Conservation (phyloP, 805 yeast genomes). For the Scheffersomyces coipomensis region DNA sequence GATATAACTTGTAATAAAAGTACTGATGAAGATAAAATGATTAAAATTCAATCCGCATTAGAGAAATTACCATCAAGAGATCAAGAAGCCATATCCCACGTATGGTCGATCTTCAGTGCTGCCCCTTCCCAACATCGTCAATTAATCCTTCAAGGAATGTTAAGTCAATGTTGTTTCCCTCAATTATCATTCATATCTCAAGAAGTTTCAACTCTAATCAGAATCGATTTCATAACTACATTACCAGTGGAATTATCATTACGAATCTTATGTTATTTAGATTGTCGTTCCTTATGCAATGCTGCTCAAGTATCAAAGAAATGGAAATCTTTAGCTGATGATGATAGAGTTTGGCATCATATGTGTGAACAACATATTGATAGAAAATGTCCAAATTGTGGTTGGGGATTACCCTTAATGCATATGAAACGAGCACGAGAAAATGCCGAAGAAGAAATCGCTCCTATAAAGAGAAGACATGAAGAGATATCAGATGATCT, state of each 20-base stretch:
- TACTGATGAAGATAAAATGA: slow-evolving; percentile 64
- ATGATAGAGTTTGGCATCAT: slow-evolving; percentile 96
- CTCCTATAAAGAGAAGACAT: slow-evolving; percentile 12
- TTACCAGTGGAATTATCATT: slow-evolving; percentile 84
- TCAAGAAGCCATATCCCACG: slow-evolving; percentile 73
- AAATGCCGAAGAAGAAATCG: slow-evolving; percentile 17
- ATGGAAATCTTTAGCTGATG: slow-evolving; percentile 92
- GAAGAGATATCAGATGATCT: slow-evolving; percentile 15
- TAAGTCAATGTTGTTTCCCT: slow-evolving; percentile 92
- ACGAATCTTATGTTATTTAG: slow-evolving; percentile 83
- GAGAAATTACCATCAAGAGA: slow-evolving; percentile 67
- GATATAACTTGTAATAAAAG: slow-evolving; percentile 71
- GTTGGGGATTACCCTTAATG: slow-evolving; percentile 96
- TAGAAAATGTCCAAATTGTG: slow-evolving; percentile 95
- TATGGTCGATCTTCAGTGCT: slow-evolving; percentile 80
- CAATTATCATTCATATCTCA: slow-evolving; percentile 83
- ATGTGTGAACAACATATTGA: slow-evolving; percentile 99
- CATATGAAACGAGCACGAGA: slow-evolving; percentile 78
- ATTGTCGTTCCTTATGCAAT: slow-evolving; percentile 87
- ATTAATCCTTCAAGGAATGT: slow-evolving; percentile 76
- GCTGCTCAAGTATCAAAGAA: slow-evolving; percentile 89
- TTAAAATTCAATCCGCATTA: slow-evolving; percentile 55
- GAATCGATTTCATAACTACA: slow-evolving; percentile 83
- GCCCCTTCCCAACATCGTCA: slow-evolving; percentile 70
- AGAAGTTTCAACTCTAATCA: slow-evolving; percentile 74